These are phyloP conservation scores for Cylindrodendrum hubeiense DNA, from an alignment of 2,329 filamentous ascomycete genomes.

Conservation along the genomic window DNA sequence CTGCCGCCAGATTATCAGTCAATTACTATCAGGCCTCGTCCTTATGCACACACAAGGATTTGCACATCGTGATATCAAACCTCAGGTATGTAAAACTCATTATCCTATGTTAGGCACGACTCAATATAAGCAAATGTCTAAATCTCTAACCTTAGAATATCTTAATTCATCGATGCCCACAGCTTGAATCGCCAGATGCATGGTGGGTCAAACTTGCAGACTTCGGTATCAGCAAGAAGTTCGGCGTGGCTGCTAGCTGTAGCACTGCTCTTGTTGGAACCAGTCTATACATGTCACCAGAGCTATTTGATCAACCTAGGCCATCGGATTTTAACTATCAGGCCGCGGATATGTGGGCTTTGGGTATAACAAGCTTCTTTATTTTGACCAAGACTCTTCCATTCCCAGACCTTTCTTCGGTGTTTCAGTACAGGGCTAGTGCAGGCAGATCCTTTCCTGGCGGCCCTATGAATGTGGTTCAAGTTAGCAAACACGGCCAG, in stretches of 20 bases:
- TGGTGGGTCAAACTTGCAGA: conserved; percentile 42
- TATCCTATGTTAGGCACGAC: too few species aligned
- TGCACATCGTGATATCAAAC: conserved; percentile 42
- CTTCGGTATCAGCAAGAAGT: conserved; percentile 41
- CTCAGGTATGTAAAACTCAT: conserved; percentile 19
- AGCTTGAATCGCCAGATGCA: not conserved
- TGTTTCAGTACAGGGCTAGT: not conserved
- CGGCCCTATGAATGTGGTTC: not conserved
- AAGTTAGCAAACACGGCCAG: conserved; percentile 3
- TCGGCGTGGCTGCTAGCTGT: not conserved
- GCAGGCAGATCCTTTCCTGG: conserved; percentile 3
- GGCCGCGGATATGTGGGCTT: conserved; percentile 39
- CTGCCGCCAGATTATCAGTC: conserved; percentile 28
- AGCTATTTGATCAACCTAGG: conserved; percentile 16
- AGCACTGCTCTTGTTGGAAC: conserved; percentile 22
- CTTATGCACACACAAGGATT: conserved; percentile 38
- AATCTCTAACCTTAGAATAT: conserved; percentile 28
- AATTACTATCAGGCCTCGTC: conserved; percentile 34
- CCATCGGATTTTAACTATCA: not conserved
- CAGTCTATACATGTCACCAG: conserved; percentile 32
- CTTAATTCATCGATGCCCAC: conserved; percentile 31
- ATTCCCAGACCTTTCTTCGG: not conserved
- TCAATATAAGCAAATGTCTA: not conserved
- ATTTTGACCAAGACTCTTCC: conserved; percentile 17
- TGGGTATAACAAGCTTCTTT: conserved; percentile 34